Evolutionary conservation across 306 rosid species (phyloP), one percentile per base, ranked within the genome.

Genomic region (Arachis hypogaea): DNA sequence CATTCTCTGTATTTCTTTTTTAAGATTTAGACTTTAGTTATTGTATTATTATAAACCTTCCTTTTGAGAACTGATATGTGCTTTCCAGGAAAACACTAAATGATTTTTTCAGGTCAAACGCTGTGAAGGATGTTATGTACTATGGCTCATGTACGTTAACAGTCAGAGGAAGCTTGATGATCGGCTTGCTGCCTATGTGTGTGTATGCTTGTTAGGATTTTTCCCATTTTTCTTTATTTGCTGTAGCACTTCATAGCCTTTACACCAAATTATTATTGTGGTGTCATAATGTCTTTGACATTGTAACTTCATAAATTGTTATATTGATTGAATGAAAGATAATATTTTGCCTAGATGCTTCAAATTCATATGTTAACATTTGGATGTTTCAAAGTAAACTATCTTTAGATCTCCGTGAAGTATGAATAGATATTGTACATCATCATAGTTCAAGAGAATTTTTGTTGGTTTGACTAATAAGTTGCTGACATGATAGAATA

Each of bases 71-170:
- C 40, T 70, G 77, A 68, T 68, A 75, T 78, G 60, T 82, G 73
- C 71, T 74, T 81, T 81, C 76, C 44, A 12, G 79, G 88, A 86
- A 82, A 86, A 91, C 66, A 66, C 86, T 73, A 57, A 61, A 72
- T 71, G 42, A 74, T 84, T 68, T 73, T 86, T 81, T 81, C 91
- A 94, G 98, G 95, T 94, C 78, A 85, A 86, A 70, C 85, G 73
- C 82, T 88, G 86, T 77, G 87, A 82, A 71, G 87, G 60, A 80
- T 89, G 95, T 68, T 94, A 88, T 80, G 88, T 85, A 77, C 89
- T 94, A 49, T 94, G 98, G 98, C 92, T 94, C 16, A 82, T 94
- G 92, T 94, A 83, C 85, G 85, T 94, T 80, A 88, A 94, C 79
- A 89, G 96, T 80, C 92, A 90, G 78, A 55, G 22, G 76, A 86